Percentiles rank a stretch among this genome's conserved stretches.
phyloP scores from a whole-genome alignment of 2,329 filamentous ascomycete species.

The Plenodomus tracheiphilus region DNA sequence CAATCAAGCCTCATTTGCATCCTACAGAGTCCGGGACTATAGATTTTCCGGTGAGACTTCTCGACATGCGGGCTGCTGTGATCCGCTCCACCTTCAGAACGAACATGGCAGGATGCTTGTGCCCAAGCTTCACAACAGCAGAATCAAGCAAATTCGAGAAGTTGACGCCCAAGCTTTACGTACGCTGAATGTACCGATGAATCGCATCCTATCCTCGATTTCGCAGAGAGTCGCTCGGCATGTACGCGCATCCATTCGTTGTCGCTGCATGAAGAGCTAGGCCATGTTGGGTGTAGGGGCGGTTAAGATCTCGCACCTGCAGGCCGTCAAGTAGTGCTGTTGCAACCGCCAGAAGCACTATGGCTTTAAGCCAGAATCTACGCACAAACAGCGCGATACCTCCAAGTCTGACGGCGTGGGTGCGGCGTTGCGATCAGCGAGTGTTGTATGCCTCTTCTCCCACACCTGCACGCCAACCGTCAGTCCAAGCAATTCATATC shows the following conservation, averaged over 20 bases:
- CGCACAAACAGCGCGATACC: constrained; percentile 1
- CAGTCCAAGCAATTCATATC: background rate
- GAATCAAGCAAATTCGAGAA: background rate
- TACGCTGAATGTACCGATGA: background rate
- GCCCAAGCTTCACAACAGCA: constrained; percentile 3
- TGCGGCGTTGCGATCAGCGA: constrained; percentile 1
- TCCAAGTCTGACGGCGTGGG: background rate
- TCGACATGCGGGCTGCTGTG: too few species aligned
- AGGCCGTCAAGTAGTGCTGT: background rate
- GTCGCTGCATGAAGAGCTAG: constrained; percentile 2
- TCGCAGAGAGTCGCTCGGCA: background rate
- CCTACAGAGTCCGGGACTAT: too few species aligned
- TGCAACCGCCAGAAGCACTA: constrained; percentile 12
- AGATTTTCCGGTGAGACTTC: too few species aligned
- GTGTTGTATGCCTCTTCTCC: constrained; percentile 9
- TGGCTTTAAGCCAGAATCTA: constrained; percentile 9
- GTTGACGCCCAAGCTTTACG: background rate
- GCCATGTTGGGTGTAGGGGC: constrained; percentile 10
- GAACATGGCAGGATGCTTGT: background rate
- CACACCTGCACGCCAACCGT: constrained; percentile 5
- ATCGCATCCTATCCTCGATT: too few species aligned
- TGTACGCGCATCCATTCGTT: background rate
- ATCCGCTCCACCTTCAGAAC: too few species aligned
- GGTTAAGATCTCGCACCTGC: constrained; percentile 10
- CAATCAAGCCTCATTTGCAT: too few species aligned